These are phyloP conservation scores for Cryptosporidium meleagridis DNA, from an alignment of 169 alveolate genomes.

Conservation along the genomic window DNA sequence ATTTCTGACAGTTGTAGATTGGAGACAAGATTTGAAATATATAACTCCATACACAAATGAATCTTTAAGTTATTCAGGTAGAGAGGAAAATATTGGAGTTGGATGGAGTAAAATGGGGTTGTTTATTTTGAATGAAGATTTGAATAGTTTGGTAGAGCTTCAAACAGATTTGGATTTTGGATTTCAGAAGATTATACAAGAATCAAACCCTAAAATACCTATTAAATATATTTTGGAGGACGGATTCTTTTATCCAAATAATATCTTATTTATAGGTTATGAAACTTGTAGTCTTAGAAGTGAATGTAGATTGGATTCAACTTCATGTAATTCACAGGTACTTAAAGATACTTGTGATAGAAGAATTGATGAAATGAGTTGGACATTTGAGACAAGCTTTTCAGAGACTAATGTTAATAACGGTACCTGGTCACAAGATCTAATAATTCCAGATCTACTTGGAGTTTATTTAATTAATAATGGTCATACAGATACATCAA, in stretches of 20 bases:
- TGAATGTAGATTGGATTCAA: neutral
- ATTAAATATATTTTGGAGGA: neutral
- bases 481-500: neutral
- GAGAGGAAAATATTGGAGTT: neutral
- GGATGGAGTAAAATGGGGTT: neutral
- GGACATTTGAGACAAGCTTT: neutral
- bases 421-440: neutral
- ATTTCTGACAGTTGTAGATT: neutral
- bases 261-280: constrained; percentile 3
- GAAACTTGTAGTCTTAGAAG: neutral
- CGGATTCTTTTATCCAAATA: neutral
- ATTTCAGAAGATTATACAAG: neutral
- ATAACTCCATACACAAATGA: neutral
- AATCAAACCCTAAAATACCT: neutral
- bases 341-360: neutral
- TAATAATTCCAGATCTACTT: neutral
- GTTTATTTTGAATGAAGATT: neutral
- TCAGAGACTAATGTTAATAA: constrained; percentile 7
- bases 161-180: neutral
- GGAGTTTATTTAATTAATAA: neutral
- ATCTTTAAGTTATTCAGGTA: neutral
- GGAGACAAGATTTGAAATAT: neutral
- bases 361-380: neutral
- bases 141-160: neutral
- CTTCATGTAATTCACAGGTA: neutral